phyloP scores from a whole-genome alignment of 1,139 yeast species.

The Pichia sp. region DNA sequence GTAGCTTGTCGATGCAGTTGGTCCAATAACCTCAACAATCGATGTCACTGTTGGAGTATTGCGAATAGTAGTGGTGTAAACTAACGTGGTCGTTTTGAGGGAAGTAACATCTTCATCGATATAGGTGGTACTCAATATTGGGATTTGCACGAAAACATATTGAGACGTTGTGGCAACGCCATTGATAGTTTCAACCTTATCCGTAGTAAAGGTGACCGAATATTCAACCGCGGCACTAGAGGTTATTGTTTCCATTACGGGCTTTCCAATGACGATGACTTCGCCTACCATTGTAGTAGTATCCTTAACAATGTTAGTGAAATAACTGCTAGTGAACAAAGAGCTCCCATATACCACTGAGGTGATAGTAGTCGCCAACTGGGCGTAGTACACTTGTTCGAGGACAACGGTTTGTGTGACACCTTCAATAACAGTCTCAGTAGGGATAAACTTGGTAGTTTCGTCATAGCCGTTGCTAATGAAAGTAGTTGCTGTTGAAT shows the following conservation, averaged over 20 bases:
- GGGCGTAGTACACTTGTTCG: constrained; percentile 4
- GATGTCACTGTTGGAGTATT: constrained; percentile 4
- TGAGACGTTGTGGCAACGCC: background rate
- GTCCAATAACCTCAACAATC: constrained; percentile 6
- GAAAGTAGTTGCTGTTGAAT: constrained; percentile 4
- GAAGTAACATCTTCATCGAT: constrained; percentile 1
- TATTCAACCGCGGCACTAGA: background rate
- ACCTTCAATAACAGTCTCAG: constrained; percentile 2
- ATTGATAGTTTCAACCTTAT: background rate
- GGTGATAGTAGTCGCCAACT: background rate
- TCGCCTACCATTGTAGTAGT: constrained; percentile 1
- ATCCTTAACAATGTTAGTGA: constrained; percentile 1
- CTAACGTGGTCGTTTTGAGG: constrained; percentile 2
- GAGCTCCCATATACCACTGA: constrained; percentile 1
- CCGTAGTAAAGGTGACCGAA: background rate
- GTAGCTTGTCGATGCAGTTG: constrained; percentile 4
- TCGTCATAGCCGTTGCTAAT: background rate
- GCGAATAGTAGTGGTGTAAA: constrained; percentile 1
- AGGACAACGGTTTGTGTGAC: constrained; percentile 3
- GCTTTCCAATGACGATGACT: constrained; percentile 5
- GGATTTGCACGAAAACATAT: constrained; percentile 3
- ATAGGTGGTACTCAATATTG: constrained; percentile 4
- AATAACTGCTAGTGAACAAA: constrained; percentile 3
- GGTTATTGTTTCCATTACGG: constrained; percentile 3
- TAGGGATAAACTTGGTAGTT: constrained; percentile 4